These are phyloP conservation scores for Fusarium sp. DNA, from an alignment of 2,329 filamentous ascomycete genomes.

Conservation along the genomic window DNA sequence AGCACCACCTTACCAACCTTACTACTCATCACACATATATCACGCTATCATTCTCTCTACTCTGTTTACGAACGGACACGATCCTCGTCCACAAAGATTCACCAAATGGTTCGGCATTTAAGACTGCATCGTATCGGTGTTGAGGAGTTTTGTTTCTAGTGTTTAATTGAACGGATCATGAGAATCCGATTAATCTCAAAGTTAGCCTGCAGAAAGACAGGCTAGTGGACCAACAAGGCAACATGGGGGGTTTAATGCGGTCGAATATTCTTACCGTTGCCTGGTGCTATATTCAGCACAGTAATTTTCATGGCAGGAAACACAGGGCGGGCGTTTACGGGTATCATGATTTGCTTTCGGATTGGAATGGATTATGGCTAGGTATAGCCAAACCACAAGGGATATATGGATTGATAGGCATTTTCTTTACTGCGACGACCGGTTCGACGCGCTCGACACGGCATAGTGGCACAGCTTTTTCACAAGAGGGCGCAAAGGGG, in stretches of 20 bases:
- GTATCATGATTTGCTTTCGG: constrained; percentile 34
- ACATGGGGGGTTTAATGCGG: constrained; percentile 28
- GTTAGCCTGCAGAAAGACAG: constrained; percentile 10
- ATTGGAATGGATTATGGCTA: constrained; percentile 20
- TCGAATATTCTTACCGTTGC: constrained; percentile 18
- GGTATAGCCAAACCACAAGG: constrained; percentile 13
- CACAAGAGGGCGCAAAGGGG: not conserved
- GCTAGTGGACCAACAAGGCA: constrained; percentile 29
- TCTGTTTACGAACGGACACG: constrained; percentile 40
- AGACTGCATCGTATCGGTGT: constrained; percentile 51
- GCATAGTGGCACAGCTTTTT: constrained; percentile 16
- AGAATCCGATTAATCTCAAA: constrained; percentile 37
- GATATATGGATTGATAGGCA: constrained; percentile 16
- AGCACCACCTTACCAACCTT: constrained; percentile 7
- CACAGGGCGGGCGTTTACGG: constrained; percentile 34
- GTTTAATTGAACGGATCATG: constrained; percentile 32
- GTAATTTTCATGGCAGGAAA: constrained; percentile 26
- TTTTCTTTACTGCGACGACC: constrained; percentile 24
- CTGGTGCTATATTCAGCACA: constrained; percentile 20
- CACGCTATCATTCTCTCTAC: constrained; percentile 31
- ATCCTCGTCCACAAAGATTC: constrained; percentile 39
- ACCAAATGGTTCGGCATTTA: constrained; percentile 43
- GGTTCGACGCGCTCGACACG: constrained; percentile 25
- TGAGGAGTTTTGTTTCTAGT: constrained; percentile 43
- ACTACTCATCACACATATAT: constrained; percentile 14